Base-by-base conservation (phyloP, 2,329 filamentous ascomycete species). In the Scytalidium sp. region DNA sequence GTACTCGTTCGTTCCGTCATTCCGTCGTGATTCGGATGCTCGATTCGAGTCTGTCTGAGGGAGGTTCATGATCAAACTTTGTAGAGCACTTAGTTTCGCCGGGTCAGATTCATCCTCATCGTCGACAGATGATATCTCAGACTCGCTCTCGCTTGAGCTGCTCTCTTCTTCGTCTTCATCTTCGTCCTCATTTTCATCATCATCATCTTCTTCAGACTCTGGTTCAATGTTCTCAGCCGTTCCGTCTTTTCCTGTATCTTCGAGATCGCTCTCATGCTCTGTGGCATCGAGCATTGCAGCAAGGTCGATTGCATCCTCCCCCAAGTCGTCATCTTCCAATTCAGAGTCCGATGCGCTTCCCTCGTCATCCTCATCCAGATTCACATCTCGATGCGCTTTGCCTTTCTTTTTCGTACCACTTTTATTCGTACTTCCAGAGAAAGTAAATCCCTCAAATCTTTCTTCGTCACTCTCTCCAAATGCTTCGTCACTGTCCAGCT, bases 401-500 rank as follows among this genome's bases (percentile, higher is more conserved):
- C 60, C 68, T 51, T 67, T 70, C 61, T 75, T 74, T 56, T 75
- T 75, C 47, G 75, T 73, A 51, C 74, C 70, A 46, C 78, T 78
- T 8, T 78, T 77, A 49, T 81, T 65, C 45, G 68, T 70, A 20
- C 76, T 76, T 25, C 83, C 84, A 27, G 82, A 75, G 61, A 88
- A 88, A 3, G 79, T 76, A 64, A 79, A 88, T 2, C 80, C 84
- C 53, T 84, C 83, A 60, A 88, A 89, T 53, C 72, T 73, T 64
- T 88, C 85, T 64, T 88, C 84, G 58, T 89, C 85, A 56, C 84
- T 87, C 54, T 82, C 80, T 2, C 84, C 85, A 71, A 88, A 83
- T 19, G 85, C 85, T 60, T 87, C 84, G 57, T 88, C 85, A 57
- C 81, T 86, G 64, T 88, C 84, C 49, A 89, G 72, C 54, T 87